phyloP scores from a whole-genome alignment of 73 alveolate genomes.

The Blepharisma stoltei region DNA sequence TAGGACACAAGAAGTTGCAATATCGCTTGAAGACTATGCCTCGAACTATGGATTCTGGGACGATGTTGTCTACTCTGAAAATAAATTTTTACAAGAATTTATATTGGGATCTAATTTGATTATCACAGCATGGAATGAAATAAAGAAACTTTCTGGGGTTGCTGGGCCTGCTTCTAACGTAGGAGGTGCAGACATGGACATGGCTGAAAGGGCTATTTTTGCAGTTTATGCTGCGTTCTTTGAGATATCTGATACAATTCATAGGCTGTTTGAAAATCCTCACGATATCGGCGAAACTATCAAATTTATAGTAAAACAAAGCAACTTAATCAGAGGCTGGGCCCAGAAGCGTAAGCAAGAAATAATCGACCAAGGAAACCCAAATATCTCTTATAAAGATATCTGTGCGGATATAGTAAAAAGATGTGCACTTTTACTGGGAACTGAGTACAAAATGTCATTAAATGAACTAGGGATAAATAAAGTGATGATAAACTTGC shows the following conservation, averaged over 20 bases:
- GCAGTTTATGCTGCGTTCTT: constrained; percentile 15
- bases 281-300: neutral
- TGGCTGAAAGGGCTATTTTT: constrained; percentile 30
- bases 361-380: neutral
- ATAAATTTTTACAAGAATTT: neutral
- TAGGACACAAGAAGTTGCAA: constrained; percentile 16
- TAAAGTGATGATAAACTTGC: neutral
- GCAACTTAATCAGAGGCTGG: neutral
- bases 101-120: neutral
- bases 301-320: constrained; percentile 1
- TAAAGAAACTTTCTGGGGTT: constrained; percentile 8
- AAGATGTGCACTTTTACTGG: neutral
- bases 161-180: neutral
- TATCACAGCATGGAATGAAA: neutral
- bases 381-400: neutral
- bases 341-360: constrained; percentile 24
- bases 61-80: neutral
- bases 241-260: constrained; percentile 7
- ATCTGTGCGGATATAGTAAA: neutral
- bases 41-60: constrained; percentile 11
- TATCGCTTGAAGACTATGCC: neutral
- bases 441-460: neutral
- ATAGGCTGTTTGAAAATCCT: neutral
- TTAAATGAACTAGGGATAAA: neutral
- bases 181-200: constrained; percentile 8